Percentiles rank a stretch among this genome's conserved stretches.
Evolutionary conservation across 2,329 filamentous ascomycete genomes (phyloP).

Genomic region (Sporothrix luriei): DNA sequence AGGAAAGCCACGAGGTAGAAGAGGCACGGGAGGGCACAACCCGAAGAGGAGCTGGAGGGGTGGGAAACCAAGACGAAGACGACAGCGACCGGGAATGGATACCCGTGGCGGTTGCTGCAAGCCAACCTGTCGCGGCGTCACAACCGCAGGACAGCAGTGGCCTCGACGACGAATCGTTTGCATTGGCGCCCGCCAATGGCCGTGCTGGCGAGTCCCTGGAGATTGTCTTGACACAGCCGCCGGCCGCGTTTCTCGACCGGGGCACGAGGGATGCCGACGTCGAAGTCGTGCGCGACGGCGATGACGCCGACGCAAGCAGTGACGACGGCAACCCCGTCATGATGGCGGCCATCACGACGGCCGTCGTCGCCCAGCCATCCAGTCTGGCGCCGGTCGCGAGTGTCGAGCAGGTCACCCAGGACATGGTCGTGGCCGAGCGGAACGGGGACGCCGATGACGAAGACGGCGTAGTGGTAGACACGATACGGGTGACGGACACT

Average conservation of each 20-base stretch:
- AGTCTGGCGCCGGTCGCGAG: neutral
- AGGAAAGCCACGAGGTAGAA: neutral
- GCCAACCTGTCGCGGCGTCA: neutral
- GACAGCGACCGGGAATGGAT: neutral
- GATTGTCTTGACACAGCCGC: neutral
- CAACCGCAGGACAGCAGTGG: neutral
- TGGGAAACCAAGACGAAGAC: neutral
- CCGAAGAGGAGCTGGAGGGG: no score
- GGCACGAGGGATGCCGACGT: neutral
- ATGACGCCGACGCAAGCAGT: constrained; percentile 1
- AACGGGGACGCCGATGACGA: neutral
- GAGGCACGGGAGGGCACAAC: neutral
- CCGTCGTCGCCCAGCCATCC: neutral
- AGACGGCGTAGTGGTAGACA: no score
- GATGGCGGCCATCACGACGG: neutral
- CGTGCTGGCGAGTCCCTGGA: neutral
- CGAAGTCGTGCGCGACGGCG: neutral
- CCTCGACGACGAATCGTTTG: neutral
- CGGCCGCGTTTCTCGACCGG: neutral
- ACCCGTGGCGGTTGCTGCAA: neutral
- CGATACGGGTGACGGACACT: no score
- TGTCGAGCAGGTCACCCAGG: constrained; percentile 15
- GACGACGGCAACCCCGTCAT: constrained; percentile 1
- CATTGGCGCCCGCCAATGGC: neutral
- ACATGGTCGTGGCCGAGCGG: neutral